phyloP scores from a whole-genome alignment of 2,329 filamentous ascomycete genomes.

The Nothophoma quercina region DNA sequence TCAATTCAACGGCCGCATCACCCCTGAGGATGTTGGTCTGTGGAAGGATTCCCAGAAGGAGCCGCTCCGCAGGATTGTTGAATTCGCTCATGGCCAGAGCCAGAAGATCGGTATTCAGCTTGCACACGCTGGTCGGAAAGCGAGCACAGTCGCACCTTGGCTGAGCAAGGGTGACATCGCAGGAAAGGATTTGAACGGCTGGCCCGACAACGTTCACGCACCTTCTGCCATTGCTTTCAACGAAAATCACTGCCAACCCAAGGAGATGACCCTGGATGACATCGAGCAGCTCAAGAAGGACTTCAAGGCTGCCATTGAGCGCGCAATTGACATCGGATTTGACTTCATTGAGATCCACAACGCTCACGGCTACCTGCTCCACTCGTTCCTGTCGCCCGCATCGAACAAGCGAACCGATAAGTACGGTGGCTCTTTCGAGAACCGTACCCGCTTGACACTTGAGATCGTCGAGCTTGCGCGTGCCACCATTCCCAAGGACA shows the following conservation, averaged over 20 bases:
- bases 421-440: slow-evolving; percentile 75
- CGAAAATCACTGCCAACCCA: slow-evolving; percentile 67
- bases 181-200: slow-evolving; percentile 61
- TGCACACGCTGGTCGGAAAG: slow-evolving; percentile 76
- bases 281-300: slow-evolving; percentile 70
- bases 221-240: slow-evolving; percentile 70
- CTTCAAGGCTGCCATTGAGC: slow-evolving; percentile 69
- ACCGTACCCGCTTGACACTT: slow-evolving; percentile 71
- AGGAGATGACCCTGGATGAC: slow-evolving; percentile 72
- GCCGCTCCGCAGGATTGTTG: slow-evolving; percentile 72
- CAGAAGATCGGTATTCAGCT: slow-evolving; percentile 82
- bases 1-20: slow-evolving; percentile 79
- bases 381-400: slow-evolving; percentile 72
- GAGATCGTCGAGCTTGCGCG: slow-evolving; percentile 72
- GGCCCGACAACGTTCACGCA: slow-evolving; percentile 62
- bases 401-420: slow-evolving; percentile 73
- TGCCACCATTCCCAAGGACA: slow-evolving; percentile 67
- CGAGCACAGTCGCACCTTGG: slow-evolving; percentile 69
- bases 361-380: slow-evolving; percentile 80
- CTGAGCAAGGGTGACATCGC: slow-evolving; percentile 64
- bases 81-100: slow-evolving; percentile 81
- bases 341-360: slow-evolving; percentile 83
- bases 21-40: slow-evolving; percentile 78
- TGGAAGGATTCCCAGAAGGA: slow-evolving; percentile 87
- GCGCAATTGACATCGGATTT: slow-evolving; percentile 66